Conservation (phyloP, 306 rosid species). For the Echinosophora koreensis region DNA sequence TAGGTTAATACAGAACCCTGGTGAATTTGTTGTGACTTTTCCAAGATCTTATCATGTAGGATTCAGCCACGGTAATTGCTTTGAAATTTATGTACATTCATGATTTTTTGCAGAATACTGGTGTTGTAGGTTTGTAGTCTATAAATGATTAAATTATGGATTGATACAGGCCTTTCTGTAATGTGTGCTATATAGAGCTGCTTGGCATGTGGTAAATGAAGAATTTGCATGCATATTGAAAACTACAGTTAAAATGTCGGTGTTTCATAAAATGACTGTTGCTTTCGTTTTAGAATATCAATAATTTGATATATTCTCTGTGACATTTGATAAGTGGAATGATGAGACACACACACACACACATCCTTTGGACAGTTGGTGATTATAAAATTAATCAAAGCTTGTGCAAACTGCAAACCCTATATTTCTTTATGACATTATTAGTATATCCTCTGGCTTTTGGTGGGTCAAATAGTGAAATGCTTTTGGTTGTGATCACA, state of each 20-base stretch:
- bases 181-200: constrained; percentile 19
- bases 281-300: constrained; percentile 42
- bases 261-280: constrained; percentile 31
- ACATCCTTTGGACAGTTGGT: not conserved
- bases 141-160: constrained; percentile 26
- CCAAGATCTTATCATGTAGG: constrained; percentile 99
- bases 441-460: constrained; percentile 17
- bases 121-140: constrained; percentile 17
- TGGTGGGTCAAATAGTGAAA: constrained; percentile 7
- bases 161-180: constrained; percentile 37
- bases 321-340: constrained; percentile 8
- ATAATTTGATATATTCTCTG: not conserved
- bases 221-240: constrained; percentile 36
- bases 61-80: constrained; percentile 98
- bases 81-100: constrained; percentile 43
- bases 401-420: not conserved
- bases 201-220: constrained; percentile 22
- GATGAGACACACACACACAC: not conserved
- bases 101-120: constrained; percentile 31
- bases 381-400: constrained; percentile 20
- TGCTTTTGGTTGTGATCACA: constrained; percentile 14
- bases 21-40: constrained; percentile 98
- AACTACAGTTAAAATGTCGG: constrained; percentile 20
- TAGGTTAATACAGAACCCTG: constrained; percentile 99
- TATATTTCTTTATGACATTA: not conserved